Evolutionary conservation across 331 rosid genomes (phyloP).

Genomic region (Cydonia oblonga): DNA sequence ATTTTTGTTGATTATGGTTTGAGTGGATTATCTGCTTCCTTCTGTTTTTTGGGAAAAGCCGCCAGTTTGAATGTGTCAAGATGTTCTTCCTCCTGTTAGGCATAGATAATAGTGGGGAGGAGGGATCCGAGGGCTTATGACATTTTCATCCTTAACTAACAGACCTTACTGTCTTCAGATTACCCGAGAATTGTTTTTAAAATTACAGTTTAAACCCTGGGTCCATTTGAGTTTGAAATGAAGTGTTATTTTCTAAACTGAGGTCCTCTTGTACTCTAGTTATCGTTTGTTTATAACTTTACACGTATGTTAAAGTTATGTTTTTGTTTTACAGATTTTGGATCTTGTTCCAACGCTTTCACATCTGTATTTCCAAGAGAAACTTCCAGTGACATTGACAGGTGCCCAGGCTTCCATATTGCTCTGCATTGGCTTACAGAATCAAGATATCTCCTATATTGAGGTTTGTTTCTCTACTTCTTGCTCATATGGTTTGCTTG

Average conservation of each 20-base stretch:
- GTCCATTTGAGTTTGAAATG: not conserved
- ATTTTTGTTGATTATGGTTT: no score
- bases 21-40: not conserved
- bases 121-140: not conserved
- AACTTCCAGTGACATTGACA: slow-evolving; percentile 63
- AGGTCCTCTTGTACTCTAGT: not conserved
- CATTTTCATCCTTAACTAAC: not conserved
- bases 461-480: slow-evolving; percentile 51
- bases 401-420: slow-evolving; percentile 72
- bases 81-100: not conserved
- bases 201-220: not conserved
- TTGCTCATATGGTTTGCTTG: not conserved
- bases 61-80: not conserved
- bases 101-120: not conserved
- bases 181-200: not conserved
- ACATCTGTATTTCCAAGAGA: slow-evolving; percentile 57
- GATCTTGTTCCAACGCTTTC: slow-evolving; percentile 64
- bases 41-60: not conserved
- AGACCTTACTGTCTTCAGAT: not conserved
- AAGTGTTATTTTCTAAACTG: no score
- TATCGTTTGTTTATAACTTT: not conserved
- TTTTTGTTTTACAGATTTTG: slow-evolving; percentile 49
- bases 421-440: slow-evolving; percentile 86
- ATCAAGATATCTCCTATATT: slow-evolving; percentile 43
- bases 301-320: not conserved